Evolutionary conservation across 495 filamentous ascomycete species (phyloP).

Genomic region (Aspergillus sclerotioniger): DNA sequence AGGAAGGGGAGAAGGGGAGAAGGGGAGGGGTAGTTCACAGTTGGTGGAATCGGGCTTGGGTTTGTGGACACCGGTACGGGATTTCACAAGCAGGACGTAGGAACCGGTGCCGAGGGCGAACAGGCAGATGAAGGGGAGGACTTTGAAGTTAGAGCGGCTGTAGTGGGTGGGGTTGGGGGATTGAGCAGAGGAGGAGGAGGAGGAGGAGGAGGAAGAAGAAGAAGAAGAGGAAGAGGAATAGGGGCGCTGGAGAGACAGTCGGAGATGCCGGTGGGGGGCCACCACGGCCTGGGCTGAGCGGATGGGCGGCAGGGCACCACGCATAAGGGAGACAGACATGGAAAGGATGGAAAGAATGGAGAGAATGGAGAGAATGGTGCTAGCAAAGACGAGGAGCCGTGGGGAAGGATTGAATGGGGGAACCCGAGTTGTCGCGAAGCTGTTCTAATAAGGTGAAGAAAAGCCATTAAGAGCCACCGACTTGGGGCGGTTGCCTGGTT

Average conservation of each 20-base stretch:
- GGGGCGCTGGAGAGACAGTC: slow-evolving; percentile 10
- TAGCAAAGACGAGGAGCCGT: too few species aligned
- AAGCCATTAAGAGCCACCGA: too few species aligned
- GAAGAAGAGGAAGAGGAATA: slow-evolving; percentile 13
- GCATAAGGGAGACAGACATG: too few species aligned
- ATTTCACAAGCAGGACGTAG: slow-evolving; percentile 62
- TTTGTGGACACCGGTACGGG: slow-evolving; percentile 45
- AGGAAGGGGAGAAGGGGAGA: background rate
- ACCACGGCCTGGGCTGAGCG: background rate
- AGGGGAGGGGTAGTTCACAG: slow-evolving; percentile 9
- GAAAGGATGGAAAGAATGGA: too few species aligned
- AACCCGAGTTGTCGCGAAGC: too few species aligned
- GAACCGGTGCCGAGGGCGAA: slow-evolving; percentile 55
- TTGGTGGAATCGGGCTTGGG: slow-evolving; percentile 12
- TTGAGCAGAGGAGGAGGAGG: slow-evolving; percentile 17
- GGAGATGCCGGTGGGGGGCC: background rate
- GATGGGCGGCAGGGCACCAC: too few species aligned
- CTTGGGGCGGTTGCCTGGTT: too few species aligned
- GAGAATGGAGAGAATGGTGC: too few species aligned
- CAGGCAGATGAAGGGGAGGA: slow-evolving; percentile 65
- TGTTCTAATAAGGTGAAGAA: too few species aligned
- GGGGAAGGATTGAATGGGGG: too few species aligned
- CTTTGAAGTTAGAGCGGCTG: slow-evolving; percentile 52
- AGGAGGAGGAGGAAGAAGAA: slow-evolving; percentile 13
- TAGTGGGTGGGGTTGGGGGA: slow-evolving; percentile 27